Evolutionary conservation across 331 rosid genomes (phyloP).

Genomic region (Rosa hybrid): DNA sequence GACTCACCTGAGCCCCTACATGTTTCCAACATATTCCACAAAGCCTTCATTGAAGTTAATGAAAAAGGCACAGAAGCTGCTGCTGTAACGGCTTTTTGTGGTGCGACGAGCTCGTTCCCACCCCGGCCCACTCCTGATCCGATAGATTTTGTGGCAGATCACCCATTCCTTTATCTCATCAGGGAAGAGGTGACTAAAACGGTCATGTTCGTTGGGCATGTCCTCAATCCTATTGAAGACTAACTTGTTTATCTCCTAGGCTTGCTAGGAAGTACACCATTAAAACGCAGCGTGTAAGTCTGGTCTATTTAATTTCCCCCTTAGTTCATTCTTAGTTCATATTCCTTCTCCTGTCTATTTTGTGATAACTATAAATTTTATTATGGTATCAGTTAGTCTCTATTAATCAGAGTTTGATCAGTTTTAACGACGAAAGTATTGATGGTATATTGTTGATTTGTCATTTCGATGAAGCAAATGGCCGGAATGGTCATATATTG

Average conservation of each 20-base stretch:
- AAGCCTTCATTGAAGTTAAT: background rate
- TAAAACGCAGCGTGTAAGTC: background rate
- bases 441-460: no score
- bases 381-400: no score
- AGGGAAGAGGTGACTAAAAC: background rate
- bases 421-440: no score
- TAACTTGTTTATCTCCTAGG: background rate
- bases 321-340: background rate
- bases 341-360: background rate
- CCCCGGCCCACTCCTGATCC: background rate
- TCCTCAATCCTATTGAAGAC: background rate
- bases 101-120: background rate
- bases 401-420: no score
- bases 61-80: conserved; percentile 6
- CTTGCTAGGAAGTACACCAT: background rate
- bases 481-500: no score
- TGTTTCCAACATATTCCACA: background rate
- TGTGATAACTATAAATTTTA: no score
- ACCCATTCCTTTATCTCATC: conserved; percentile 4
- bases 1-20: background rate
- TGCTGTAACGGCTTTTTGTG: background rate
- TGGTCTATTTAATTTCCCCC: background rate
- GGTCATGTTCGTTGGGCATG: background rate
- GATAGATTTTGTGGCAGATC: conserved; percentile 10
- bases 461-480: no score